phyloP scores from a whole-genome alignment of 2,329 filamentous ascomycete genomes.

The Phaeosphaeriaceae sp. region DNA sequence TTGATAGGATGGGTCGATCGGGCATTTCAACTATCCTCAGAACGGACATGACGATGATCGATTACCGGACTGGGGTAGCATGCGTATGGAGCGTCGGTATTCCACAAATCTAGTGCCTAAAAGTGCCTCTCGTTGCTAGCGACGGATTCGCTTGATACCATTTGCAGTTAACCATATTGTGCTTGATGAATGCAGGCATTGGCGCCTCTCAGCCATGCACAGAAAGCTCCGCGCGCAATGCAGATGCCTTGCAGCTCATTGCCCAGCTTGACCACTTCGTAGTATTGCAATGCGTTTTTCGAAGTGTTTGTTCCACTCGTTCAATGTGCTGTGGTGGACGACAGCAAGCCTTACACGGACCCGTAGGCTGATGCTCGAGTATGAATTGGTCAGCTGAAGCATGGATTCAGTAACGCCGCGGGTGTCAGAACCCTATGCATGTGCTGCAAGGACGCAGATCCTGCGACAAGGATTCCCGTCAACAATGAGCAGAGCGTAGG shows the following conservation, averaged over 20 bases:
- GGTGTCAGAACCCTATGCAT: neutral
- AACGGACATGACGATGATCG: neutral
- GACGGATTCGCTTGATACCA: neutral
- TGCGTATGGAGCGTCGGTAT: neutral
- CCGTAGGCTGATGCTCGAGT: neutral
- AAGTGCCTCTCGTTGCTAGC: neutral
- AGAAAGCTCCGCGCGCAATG: neutral
- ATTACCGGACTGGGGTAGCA: neutral
- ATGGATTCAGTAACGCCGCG: neutral
- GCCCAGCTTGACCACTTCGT: neutral
- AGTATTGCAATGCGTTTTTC: neutral
- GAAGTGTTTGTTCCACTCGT: neutral
- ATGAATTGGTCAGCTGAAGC: neutral
- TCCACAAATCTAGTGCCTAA: neutral
- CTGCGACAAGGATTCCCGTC: neutral
- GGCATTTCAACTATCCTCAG: neutral
- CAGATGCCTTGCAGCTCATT: neutral
- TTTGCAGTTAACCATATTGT: neutral
- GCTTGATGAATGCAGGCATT: neutral
- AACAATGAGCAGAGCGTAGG: neutral
- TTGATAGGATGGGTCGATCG: neutral
- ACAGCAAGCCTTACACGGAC: neutral
- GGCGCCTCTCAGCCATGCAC: neutral
- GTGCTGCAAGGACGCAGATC: neutral
- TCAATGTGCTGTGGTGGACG: neutral